Percentiles rank a stretch among this genome's conserved stretches.
phyloP scores from a whole-genome alignment of 2,329 filamentous ascomycete genomes.

The Aspergillus sp. region DNA sequence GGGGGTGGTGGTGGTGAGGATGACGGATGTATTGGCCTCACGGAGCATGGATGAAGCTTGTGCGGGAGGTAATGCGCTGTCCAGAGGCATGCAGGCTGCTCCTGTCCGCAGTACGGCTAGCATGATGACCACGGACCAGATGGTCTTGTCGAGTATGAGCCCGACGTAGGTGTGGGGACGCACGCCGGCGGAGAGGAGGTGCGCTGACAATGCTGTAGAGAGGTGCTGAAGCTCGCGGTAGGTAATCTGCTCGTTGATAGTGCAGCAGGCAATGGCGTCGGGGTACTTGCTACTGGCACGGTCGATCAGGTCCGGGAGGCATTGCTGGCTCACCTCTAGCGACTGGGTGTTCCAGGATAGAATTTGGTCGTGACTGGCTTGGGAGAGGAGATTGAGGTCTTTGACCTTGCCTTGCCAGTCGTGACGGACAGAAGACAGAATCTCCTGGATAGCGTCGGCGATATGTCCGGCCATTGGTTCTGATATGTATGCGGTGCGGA shows the following conservation, averaged over 20 bases:
- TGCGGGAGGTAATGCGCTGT: neutral
- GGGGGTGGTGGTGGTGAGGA: neutral
- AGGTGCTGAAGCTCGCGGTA: neutral
- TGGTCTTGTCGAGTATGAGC: constrained; percentile 14
- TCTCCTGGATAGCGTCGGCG: too few species aligned
- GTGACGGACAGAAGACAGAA: too few species aligned
- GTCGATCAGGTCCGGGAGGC: too few species aligned
- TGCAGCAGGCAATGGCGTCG: too few species aligned
- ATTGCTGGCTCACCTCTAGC: too few species aligned
- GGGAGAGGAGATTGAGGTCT: too few species aligned
- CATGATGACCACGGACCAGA: constrained; percentile 16
- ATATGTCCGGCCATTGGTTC: too few species aligned
- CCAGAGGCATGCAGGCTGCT: constrained; percentile 3
- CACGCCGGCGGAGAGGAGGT: neutral
- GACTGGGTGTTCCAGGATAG: too few species aligned
- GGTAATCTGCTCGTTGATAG: neutral
- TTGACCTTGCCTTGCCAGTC: too few species aligned
- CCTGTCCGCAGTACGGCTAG: constrained; percentile 16
- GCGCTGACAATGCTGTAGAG: neutral
- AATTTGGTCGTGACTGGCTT: too few species aligned
- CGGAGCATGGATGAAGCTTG: neutral
- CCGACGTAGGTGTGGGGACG: constrained; percentile 9
- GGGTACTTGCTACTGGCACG: too few species aligned
- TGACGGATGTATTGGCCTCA: neutral
- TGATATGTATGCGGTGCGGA: too few species aligned